Conservation (phyloP, 2,329 filamentous ascomycete genomes). For the Bipolaris sorokiniana region DNA sequence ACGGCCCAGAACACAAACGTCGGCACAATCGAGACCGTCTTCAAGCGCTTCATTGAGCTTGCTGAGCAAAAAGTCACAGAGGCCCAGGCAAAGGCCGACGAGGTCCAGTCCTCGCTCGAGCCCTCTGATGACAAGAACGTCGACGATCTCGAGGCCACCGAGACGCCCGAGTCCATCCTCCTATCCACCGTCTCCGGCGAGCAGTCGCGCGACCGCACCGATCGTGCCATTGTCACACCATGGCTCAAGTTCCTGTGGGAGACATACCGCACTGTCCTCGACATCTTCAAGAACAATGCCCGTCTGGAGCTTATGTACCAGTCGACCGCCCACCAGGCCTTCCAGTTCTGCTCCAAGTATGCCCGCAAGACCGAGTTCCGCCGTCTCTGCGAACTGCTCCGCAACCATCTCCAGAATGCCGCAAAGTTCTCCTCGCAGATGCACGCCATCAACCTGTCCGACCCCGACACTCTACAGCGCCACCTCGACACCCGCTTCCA, state of each 20-base stretch:
- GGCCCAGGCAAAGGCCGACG: constrained; percentile 93
- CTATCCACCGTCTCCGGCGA: constrained; percentile 97
- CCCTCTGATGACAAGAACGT: constrained; percentile 76
- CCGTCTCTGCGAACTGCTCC: constrained; percentile 94
- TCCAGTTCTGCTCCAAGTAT: constrained; percentile 98
- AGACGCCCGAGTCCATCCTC: constrained; percentile 97
- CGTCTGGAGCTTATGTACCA: constrained; percentile 98
- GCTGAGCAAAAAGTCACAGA: constrained; percentile 95
- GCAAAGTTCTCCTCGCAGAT: constrained; percentile 99
- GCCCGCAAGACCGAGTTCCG: constrained; percentile 99
- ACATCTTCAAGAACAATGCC: constrained; percentile 99
- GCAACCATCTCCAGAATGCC: constrained; percentile 98
- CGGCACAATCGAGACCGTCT: constrained; percentile 92
- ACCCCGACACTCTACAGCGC: constrained; percentile 94
- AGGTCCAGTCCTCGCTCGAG: constrained; percentile 87
- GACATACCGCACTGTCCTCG: constrained; percentile 96
- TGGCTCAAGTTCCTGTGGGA: constrained; percentile 99
- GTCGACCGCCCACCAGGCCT: constrained; percentile 95
- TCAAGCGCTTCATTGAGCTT: constrained; percentile 97
- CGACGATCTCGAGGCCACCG: constrained; percentile 94
- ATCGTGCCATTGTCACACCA: constrained; percentile 96
- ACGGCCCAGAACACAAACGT: constrained; percentile 99
- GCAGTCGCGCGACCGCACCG: constrained; percentile 95
- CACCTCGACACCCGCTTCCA: constrained; percentile 98
- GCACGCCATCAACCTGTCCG: constrained; percentile 98